Percentiles rank a stretch among this genome's conserved stretches.
Evolutionary conservation across 2,329 filamentous ascomycete species (phyloP).

Genomic region (Ophiocordyceps camponoti-saundersi): DNA sequence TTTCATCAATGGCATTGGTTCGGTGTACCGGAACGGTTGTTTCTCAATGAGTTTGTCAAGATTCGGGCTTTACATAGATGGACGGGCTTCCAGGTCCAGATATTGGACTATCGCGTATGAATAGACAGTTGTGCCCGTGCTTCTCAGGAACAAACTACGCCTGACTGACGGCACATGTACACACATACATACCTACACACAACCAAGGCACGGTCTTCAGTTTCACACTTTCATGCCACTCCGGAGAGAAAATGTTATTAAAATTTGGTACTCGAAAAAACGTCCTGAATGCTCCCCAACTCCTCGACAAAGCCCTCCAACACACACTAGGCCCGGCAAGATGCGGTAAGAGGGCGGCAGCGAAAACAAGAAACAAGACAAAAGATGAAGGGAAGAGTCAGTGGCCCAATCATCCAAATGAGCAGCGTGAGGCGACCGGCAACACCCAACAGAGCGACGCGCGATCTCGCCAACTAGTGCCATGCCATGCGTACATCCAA

Average conservation of each 20-base stretch:
- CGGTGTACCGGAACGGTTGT: neutral
- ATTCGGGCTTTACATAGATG: neutral
- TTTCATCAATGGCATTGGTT: neutral
- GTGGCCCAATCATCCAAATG: neutral
- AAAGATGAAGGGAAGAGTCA: neutral
- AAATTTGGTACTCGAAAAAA: neutral
- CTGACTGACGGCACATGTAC: neutral
- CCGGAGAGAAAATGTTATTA: neutral
- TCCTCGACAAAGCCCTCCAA: neutral
- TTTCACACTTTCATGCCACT: neutral
- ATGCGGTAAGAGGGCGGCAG: neutral
- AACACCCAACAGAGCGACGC: neutral
- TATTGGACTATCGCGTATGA: neutral
- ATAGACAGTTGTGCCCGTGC: neutral
- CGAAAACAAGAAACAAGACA: neutral
- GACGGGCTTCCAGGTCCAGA: neutral
- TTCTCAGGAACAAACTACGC: neutral
- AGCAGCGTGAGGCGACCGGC: neutral
- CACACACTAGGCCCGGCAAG: neutral
- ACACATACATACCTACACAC: neutral
- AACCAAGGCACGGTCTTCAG: neutral
- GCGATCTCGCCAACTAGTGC: neutral
- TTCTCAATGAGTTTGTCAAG: neutral
- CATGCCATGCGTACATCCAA: neutral
- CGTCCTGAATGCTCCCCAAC: neutral